Evolutionary conservation across 2,329 filamentous ascomycete species (phyloP), one percentile per base, ranked within the genome.

Genomic region (Alternaria dauci): DNA sequence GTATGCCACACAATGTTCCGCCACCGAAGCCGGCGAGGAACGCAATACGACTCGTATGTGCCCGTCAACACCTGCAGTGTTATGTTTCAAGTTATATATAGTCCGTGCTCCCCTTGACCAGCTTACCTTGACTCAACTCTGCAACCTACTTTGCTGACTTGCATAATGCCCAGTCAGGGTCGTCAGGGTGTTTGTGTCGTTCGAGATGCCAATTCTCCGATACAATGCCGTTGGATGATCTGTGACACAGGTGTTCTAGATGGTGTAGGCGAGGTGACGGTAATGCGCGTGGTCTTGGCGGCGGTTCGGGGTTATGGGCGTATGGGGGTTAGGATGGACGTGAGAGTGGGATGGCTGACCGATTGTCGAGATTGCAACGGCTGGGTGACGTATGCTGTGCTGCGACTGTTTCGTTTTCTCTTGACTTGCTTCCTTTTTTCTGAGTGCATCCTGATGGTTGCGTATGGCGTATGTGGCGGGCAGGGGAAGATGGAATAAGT

Each of bases 151-250:
- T 46, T 16, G 23, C 18, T 34, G 18, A 47, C 28, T 12, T 47
- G 30, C 18, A 47, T 30, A 9, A 23, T 48, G 44, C 38, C 9
- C 18, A 23, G 38, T 9, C 38, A 11, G 38, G 18, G 20, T 20
- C 5, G 38, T 41, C 20, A 18, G 30, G 44, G 18, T 23, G 12
- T 14, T 18, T 48, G 44, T 30, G 32, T 14, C 18, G 46, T 20
- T 4, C 3, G 46, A 48, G 46, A 48, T 48, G 46, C 8, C 30
- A 48, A 48, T 57, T 57, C 38, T 51, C 54, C 54, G 54, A 57
- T 57, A 46, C 54, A 57, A 30, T 41, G 46, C 54, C 54, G 54
- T 57, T 57, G 46, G 3, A 4, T n/a, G 46, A 48, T 48, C 30
- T 48, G 12, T 30, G 44, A 28, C 34, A 25, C 18, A 25, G 8